A percentile compares a stretch with the other conserved stretches of the same genome.
Conservation (phyloP, 169 alveolate genomes). For the Cyclospora cayetanensis region DNA sequence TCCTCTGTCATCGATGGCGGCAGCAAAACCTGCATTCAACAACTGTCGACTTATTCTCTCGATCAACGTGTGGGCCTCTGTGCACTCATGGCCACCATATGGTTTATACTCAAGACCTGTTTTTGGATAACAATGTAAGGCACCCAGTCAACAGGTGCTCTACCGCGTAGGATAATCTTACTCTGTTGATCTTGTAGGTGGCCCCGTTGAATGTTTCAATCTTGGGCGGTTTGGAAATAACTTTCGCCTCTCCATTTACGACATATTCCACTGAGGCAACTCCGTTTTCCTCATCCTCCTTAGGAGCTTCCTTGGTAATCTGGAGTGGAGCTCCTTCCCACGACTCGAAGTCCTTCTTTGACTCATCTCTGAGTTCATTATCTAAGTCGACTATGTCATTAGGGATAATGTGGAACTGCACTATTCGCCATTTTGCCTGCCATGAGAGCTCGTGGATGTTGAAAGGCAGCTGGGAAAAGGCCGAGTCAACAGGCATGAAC, state of each 20-base stretch:
- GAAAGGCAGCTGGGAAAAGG: constrained; percentile 8
- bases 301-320: neutral
- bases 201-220: constrained; percentile 52
- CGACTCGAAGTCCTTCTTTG: neutral
- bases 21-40: no score
- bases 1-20: no score
- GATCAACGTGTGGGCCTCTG: no score
- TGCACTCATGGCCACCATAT: no score
- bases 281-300: neutral
- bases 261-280: neutral
- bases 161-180: no score
- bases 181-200: constrained; percentile 30
- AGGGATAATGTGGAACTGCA: constrained; percentile 46
- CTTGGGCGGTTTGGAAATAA: constrained; percentile 25
- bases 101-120: no score
- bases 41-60: no score
- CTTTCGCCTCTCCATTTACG: neutral
- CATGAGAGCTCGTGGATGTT: constrained; percentile 40
- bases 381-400: constrained; percentile 20
- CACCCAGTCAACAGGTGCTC: no score
- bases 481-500: constrained; percentile 30
- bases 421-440: constrained; percentile 29
- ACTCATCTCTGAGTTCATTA: neutral
- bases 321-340: constrained; percentile 39
- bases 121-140: no score